phyloP scores from a whole-genome alignment of 805 yeast genomes.

The Diddensiella santjacobensis region DNA sequence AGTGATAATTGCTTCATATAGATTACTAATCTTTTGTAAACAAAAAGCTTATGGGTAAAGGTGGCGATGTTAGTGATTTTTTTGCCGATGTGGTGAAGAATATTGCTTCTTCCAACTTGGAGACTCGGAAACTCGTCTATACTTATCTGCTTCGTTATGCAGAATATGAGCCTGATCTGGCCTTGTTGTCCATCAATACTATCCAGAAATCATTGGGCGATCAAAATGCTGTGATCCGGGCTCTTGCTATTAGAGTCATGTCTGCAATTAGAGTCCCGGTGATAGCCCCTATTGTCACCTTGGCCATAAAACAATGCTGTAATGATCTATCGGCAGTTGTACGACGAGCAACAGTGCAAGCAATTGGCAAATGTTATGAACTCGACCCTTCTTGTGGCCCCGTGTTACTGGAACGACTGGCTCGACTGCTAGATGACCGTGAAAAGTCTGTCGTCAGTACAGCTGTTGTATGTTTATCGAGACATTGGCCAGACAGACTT shows the following conservation, averaged over 20 bases:
- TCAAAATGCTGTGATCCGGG: slow-evolving; percentile 60
- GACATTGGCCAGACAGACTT: slow-evolving; percentile 53
- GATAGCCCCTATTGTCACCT: slow-evolving; percentile 69
- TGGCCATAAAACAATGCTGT: slow-evolving; percentile 65
- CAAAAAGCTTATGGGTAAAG: slow-evolving; percentile 31
- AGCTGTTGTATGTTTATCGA: slow-evolving; percentile 55
- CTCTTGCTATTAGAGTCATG: slow-evolving; percentile 72
- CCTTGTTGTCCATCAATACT: slow-evolving; percentile 83
- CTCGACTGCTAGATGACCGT: slow-evolving; percentile 58
- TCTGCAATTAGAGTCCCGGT: slow-evolving; percentile 81
- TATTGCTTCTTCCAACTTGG: slow-evolving; percentile 62
- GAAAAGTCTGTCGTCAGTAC: slow-evolving; percentile 66
- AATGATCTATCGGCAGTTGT: slow-evolving; percentile 75
- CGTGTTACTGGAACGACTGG: slow-evolving; percentile 50
- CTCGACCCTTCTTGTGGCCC: slow-evolving; percentile 42
- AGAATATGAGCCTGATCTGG: slow-evolving; percentile 82
- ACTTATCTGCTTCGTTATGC: slow-evolving; percentile 72
- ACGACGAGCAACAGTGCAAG: slow-evolving; percentile 72
- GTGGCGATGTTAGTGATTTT: slow-evolving; percentile 42
- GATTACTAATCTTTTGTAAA: too few relatives aligned
- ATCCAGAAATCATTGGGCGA: slow-evolving; percentile 80
- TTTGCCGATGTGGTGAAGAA: slow-evolving; percentile 91
- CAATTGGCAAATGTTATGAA: slow-evolving; percentile 56
- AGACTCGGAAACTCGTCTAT: slow-evolving; percentile 71
- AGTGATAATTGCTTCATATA: neutral